Evolutionary conservation across 73 alveolate species (phyloP).

Genomic region (Loxodes magnus): DNA sequence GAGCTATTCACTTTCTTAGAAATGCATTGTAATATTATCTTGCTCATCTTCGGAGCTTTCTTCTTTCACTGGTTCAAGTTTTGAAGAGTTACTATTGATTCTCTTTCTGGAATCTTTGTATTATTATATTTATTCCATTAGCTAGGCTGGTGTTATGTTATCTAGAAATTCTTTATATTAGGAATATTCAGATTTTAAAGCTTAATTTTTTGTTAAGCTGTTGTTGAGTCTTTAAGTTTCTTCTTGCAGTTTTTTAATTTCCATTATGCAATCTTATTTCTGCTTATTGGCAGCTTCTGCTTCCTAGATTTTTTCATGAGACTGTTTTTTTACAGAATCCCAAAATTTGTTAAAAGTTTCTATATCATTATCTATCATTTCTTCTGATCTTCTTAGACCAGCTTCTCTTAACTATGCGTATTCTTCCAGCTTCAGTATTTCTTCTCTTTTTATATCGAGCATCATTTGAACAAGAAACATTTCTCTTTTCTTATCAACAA

Average conservation of each 20-base stretch:
- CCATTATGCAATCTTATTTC: conserved; percentile 4
- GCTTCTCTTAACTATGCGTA: conserved; percentile 11
- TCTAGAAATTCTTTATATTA: conserved; percentile 11
- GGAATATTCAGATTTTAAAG: neutral
- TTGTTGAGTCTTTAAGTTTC: conserved; percentile 1
- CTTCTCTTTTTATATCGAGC: conserved; percentile 13
- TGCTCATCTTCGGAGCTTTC: too few relatives aligned
- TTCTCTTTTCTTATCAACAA: conserved; percentile 9
- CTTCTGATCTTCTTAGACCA: conserved; percentile 11
- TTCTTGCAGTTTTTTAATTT: conserved; percentile 1
- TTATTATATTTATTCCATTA: neutral
- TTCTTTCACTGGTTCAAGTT: too few relatives aligned
- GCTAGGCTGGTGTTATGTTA: neutral
- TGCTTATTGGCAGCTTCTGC: conserved; percentile 3
- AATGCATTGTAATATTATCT: neutral
- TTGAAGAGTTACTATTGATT: conserved; percentile 6
- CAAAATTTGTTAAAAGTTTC: conserved; percentile 3
- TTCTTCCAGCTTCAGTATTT: conserved; percentile 9
- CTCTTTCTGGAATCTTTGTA: neutral
- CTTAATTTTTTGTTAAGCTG: conserved; percentile 4
- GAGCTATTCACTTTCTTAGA: conserved; percentile 3
- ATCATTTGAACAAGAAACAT: conserved; percentile 17
- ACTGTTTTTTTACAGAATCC: conserved; percentile 4
- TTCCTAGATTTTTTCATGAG: conserved; percentile 9
- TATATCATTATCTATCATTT: conserved; percentile 8